Percentiles rank a stretch among this genome's conserved stretches.
Conservation (phyloP, 1,139 yeast species). For the Pneumocystis murina region DNA sequence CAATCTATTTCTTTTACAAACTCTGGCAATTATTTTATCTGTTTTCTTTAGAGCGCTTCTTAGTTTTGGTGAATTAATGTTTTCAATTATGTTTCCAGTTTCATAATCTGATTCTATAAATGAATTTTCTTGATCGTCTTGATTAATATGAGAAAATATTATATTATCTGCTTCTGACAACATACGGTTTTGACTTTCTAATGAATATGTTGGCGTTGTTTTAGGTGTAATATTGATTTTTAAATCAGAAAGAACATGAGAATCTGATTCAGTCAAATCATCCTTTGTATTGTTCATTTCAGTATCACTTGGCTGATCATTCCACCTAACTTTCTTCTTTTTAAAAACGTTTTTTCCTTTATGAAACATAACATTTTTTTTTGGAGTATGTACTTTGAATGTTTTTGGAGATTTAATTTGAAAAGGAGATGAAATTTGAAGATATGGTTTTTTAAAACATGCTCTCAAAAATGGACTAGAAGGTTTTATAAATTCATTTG, state of each 20-base stretch:
- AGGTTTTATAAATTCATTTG: neutral
- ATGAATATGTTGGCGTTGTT: neutral
- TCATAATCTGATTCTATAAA: neutral
- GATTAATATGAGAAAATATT: neutral
- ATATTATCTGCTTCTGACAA: neutral
- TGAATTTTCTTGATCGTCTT: neutral
- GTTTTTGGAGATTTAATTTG: neutral
- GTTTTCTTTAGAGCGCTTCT: neutral
- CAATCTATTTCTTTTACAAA: neutral
- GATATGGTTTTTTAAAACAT: neutral
- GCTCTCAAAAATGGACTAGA: neutral
- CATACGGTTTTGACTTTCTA: neutral
- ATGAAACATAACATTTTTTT: neutral
- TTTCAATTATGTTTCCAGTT: neutral
- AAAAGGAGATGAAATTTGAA: neutral
- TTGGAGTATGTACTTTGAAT: neutral
- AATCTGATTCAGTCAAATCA: neutral
- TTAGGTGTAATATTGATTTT: neutral
- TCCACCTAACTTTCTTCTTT: neutral
- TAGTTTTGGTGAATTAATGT: neutral
- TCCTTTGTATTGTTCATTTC: neutral
- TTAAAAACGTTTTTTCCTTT: neutral
- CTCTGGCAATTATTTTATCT: neutral
- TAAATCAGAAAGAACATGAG: neutral
- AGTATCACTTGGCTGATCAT: neutral